Evolutionary conservation across 306 rosid genomes (phyloP).

Genomic region (Echinosophora koreensis): DNA sequence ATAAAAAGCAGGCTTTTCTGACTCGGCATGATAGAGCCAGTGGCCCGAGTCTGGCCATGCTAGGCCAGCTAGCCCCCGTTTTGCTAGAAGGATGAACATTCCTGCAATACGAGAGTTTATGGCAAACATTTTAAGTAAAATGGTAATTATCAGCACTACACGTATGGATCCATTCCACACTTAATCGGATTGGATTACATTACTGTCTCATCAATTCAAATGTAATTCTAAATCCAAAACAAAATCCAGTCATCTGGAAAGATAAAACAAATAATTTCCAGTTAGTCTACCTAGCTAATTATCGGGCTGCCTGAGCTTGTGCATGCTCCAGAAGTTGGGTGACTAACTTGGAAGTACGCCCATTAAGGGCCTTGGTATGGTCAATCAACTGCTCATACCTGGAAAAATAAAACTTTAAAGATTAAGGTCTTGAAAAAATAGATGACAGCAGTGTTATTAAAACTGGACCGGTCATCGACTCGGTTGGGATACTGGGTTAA

Average conservation of each 20-base stretch:
- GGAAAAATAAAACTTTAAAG: conserved; percentile 32
- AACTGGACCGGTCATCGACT: no score
- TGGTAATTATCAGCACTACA: conserved; percentile 1
- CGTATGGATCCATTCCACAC: neutral
- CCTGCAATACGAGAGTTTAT: conserved; percentile 3
- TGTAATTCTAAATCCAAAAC: conserved; percentile 43
- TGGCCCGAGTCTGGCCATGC: no score
- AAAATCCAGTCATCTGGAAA: conserved; percentile 11
- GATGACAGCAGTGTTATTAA: neutral
- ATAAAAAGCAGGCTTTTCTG: no score
- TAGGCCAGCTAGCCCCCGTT: no score
- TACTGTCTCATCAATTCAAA: conserved; percentile 20
- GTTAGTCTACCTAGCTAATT: conserved; percentile 34
- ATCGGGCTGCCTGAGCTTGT: conserved; percentile 66
- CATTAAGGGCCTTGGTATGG: conserved; percentile 79
- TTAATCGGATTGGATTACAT: conserved; percentile 4
- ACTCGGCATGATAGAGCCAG: no score
- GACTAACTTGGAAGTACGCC: conserved; percentile 83
- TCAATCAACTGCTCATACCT: conserved; percentile 95
- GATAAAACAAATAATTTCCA: conserved; percentile 22
- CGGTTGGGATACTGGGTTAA: no score
- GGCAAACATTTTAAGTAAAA: conserved; percentile 41
- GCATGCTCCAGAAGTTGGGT: conserved; percentile 76
- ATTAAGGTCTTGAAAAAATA: neutral
- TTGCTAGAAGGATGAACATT: neutral